Conservation (phyloP, 179 eudicot species). For the Spinacia oleracea region DNA sequence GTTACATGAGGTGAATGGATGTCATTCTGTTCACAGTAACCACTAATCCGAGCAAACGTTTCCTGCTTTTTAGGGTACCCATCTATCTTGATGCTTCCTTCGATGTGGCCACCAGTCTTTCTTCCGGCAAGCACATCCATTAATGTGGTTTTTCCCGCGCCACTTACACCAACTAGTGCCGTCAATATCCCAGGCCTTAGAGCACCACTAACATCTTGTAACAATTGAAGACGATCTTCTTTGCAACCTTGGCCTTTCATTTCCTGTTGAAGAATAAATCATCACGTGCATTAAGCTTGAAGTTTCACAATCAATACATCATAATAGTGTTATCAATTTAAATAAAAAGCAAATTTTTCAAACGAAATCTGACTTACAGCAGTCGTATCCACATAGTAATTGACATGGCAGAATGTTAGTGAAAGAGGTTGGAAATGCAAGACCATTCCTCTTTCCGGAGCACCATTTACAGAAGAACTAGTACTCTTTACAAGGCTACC, state of each 20-base stretch:
- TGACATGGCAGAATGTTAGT: constrained; percentile 67
- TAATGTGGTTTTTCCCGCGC: constrained; percentile 86
- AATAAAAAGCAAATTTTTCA: too few species aligned
- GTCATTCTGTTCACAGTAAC: constrained; percentile 83
- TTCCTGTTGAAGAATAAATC: constrained; percentile 41
- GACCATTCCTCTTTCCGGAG: constrained; percentile 57
- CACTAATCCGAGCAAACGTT: constrained; percentile 78
- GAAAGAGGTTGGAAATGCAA: constrained; percentile 76
- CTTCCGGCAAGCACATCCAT: constrained; percentile 89
- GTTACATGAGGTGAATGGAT: constrained; percentile 83
- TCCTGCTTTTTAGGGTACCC: constrained; percentile 79
- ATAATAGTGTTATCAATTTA: constrained; percentile 28
- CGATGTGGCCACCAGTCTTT: constrained; percentile 71
- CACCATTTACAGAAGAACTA: neutral
- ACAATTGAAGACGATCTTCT: constrained; percentile 61
- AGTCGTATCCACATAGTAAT: constrained; percentile 78
- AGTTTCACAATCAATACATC: too few species aligned
- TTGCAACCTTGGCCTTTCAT: constrained; percentile 63
- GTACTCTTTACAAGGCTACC: neutral
- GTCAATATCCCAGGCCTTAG: constrained; percentile 80
- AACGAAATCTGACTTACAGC: constrained; percentile 43
- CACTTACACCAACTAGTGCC: constrained; percentile 85
- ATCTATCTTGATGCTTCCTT: constrained; percentile 65
- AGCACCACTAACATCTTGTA: constrained; percentile 77
- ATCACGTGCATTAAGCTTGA: too few species aligned